phyloP scores from a whole-genome alignment of 1,284 basidiomycete species.

The Trichosporon coremiiforme region DNA sequence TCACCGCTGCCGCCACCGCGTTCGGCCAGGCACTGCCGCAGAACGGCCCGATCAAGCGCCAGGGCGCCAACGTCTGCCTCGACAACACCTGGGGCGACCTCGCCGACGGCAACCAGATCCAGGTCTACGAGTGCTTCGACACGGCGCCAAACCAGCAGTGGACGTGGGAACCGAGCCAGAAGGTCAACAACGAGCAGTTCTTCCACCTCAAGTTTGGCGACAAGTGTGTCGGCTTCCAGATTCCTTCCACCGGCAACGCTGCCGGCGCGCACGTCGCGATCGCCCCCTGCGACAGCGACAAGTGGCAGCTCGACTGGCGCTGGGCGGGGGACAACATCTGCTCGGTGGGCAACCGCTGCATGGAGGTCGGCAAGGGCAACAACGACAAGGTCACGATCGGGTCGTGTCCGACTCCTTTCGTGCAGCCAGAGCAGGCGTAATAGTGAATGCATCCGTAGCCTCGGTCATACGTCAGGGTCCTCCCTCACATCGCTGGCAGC shows the following conservation, averaged over 20 bases:
- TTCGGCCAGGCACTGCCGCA: not conserved
- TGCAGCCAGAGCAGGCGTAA: not conserved
- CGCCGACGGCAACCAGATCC: conserved; percentile 13
- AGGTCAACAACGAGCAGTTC: not conserved
- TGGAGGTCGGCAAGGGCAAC: not conserved
- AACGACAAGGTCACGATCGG: not conserved
- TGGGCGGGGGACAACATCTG: not conserved
- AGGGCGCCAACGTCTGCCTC: conserved; percentile 8
- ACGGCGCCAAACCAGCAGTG: not conserved
- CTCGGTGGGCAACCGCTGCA: not conserved
- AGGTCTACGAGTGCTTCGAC: conserved; percentile 2
- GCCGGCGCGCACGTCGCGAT: not conserved
- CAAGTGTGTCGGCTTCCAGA: not conserved
- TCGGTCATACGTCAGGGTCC: not conserved
- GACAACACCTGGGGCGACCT: not conserved
- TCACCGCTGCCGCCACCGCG: not conserved
- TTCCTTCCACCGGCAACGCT: not conserved
- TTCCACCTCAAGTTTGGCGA: not conserved
- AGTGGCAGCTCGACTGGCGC: not conserved
- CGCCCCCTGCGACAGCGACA: not conserved
- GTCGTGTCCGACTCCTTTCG: not conserved
- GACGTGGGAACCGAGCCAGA: not conserved
- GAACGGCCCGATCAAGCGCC: not conserved
- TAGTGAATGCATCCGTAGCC: not conserved
- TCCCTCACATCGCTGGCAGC: not conserved